Base-by-base conservation (phyloP, 2,329 filamentous ascomycete genomes). In the Sordariomycetes sp. region DNA sequence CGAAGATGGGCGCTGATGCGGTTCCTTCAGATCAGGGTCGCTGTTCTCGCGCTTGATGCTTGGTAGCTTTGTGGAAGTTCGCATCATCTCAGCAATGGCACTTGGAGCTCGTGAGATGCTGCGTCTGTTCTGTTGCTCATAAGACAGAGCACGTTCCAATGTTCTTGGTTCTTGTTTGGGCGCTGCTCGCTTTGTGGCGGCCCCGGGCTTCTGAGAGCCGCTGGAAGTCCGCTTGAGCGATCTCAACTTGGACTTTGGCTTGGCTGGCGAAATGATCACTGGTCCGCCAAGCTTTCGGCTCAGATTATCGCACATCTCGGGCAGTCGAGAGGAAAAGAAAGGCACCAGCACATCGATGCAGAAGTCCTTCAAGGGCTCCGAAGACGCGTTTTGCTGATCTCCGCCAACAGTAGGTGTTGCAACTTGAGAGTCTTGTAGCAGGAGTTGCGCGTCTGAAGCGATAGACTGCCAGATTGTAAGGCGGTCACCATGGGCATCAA, bases 401-500 rank as follows among this genome's bases (percentile, higher is more conserved):
- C 54, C 53, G 27, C 59, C 58, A 3, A 42, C 41, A 2, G 52
- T 45, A 5, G 51, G 44, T 3, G 46, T 50, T 4, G 50, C 39
- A 3, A 51, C 42, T 40, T 73, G 69, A 1, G 67, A 63, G 35
- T 72, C 68, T 29, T 67, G 64, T 12, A 70, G 46, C 11, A 71
- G 48, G 24, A 64, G 59, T 38, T 70, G 55, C 35, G 75, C 71
- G 42, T 82, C 73, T 16, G 75, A 60, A 23, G 78, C 75, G 7
- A 84, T 79, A 4, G 83, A 86, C 49, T 88, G 82, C 84, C 84
- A 90, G 39, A 92, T 92, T 46, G 81, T 86, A 17, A 92, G 62
- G 30, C 82, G 77, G 53, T 92, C 85, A 7, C 85, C 73, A 33
- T 87, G 72, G 1, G 86, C 64, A 48, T 90, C 84, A 5, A 87